A percentile compares a stretch with the other conserved stretches of the same genome.
These are phyloP conservation scores for Botrytis hyacinthi DNA, from an alignment of 2,329 filamentous ascomycete genomes.

Conservation along the genomic window DNA sequence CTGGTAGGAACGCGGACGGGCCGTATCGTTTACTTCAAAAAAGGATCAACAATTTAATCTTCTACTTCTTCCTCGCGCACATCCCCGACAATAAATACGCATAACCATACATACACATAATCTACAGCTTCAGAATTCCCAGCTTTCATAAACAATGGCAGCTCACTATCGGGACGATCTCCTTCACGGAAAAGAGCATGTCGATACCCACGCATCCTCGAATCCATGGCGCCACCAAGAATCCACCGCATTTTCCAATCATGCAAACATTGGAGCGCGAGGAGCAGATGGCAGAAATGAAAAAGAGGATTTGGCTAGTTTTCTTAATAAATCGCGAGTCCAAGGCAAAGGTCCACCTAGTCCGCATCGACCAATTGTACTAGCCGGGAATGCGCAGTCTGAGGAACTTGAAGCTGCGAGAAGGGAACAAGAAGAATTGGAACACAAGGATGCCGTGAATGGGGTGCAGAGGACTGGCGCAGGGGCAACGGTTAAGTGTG, in stretches of 20 bases:
- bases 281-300: conserved; percentile 44
- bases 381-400: conserved; percentile 29
- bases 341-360: conserved; percentile 33
- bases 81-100: not conserved
- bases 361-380: conserved; percentile 49
- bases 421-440: conserved; percentile 14
- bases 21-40: not conserved
- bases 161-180: conserved; percentile 28
- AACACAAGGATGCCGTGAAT: conserved; percentile 17
- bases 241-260: conserved; percentile 51
- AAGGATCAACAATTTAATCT: not conserved
- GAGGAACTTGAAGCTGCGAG: conserved; percentile 16
- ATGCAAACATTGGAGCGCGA: conserved; percentile 38
- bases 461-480: conserved; percentile 21
- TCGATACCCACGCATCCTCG: conserved; percentile 55
- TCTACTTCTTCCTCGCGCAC: not conserved
- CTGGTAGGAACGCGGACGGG: not conserved
- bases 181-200: conserved; percentile 32
- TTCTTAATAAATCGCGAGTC: conserved; percentile 55
- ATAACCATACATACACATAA: not conserved
- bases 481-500: conserved; percentile 62
- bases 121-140: too few species aligned
- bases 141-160: conserved; percentile 29
- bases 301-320: conserved; percentile 54
- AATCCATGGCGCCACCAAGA: conserved; percentile 64